Evolutionary conservation across 2,329 filamentous ascomycete genomes (phyloP), one percentile per base, ranked within the genome.

Genomic region (Ophiocordyceps polyrhachis-furcata): DNA sequence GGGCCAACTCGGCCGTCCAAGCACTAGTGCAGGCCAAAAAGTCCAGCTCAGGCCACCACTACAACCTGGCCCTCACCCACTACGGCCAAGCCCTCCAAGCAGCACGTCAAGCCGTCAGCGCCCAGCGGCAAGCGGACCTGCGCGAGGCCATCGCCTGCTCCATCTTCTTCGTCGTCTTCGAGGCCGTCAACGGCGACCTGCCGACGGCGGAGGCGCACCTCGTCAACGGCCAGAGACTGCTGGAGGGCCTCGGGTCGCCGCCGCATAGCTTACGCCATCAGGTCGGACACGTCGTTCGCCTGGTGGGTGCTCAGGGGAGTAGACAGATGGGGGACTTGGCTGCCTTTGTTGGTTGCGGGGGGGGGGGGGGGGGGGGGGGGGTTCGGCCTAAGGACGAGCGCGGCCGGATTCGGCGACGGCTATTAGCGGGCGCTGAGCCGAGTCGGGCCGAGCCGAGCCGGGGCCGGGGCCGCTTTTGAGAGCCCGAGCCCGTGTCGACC

Each of bases 141-240:
- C 50, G 51, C 12, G 53, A 57, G 3, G 58, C 59, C 2, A 55
- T 62, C 11, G 43, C 63, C 3, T 58, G 59, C 45, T 62, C 56
- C 44, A 53, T 64, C 42, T 55, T 64, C 40, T 63, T 64, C 49
- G 55, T 59, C 45, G 55, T 61, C 44, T 63, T 64, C 44, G 61
- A 64, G 45, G 53, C 55, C 2, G 45, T 63, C 37, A 61, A 65
- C 47, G 59, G 58, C 20, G 62, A 64, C 46, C 50, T 51, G 11
- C 50, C 52, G 19, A 57, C 56, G 1, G 62, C 62, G 0, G 52
- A 62, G 14, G 50, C 55, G 8, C 63, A 66, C 48, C 53, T 64
- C 42, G 55, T 52, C 42, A 59, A 58, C 44, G 63, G 63, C 1
- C 56, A 62, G 45, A 54, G 52, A 46, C 58, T 66, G 48, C 51